These are phyloP conservation scores for Penicillium griseofulvum DNA, from an alignment of 2,329 filamentous ascomycete species.

Conservation along the genomic window DNA sequence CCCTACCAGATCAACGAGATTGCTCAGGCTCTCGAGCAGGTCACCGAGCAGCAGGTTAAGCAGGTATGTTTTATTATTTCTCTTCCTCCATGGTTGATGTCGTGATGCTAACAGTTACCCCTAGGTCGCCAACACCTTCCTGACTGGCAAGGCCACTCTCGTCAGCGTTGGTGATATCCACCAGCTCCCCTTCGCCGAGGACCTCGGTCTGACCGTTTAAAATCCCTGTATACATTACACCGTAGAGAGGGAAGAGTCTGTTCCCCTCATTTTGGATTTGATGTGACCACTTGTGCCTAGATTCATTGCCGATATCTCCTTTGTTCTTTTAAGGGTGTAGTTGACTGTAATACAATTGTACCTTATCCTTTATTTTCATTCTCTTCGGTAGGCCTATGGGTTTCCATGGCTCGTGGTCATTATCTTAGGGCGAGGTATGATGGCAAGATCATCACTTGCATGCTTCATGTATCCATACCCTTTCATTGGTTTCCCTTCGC, in stretches of 20 bases:
- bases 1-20: constrained; percentile 79
- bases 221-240: constrained; percentile 38
- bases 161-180: constrained; percentile 88
- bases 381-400: not conserved
- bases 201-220: constrained; percentile 93
- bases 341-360: constrained; percentile 44
- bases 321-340: constrained; percentile 36
- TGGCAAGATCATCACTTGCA: not conserved
- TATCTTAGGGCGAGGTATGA: not conserved
- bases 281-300: constrained; percentile 37
- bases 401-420: not conserved
- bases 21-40: constrained; percentile 73
- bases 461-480: not conserved
- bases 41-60: constrained; percentile 82
- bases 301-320: constrained; percentile 39
- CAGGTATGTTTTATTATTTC: constrained; percentile 68
- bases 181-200: constrained; percentile 86
- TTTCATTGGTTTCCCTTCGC: not conserved
- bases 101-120: constrained; percentile 26
- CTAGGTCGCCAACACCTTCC: constrained; percentile 81
- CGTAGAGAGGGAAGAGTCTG: constrained; percentile 34
- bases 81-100: not conserved
- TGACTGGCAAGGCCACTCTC: constrained; percentile 85
- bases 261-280: constrained; percentile 27
- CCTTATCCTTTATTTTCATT: constrained; percentile 27